phyloP scores from a whole-genome alignment of 768 basidiomycete species.

The Lentinula lateritia region DNA sequence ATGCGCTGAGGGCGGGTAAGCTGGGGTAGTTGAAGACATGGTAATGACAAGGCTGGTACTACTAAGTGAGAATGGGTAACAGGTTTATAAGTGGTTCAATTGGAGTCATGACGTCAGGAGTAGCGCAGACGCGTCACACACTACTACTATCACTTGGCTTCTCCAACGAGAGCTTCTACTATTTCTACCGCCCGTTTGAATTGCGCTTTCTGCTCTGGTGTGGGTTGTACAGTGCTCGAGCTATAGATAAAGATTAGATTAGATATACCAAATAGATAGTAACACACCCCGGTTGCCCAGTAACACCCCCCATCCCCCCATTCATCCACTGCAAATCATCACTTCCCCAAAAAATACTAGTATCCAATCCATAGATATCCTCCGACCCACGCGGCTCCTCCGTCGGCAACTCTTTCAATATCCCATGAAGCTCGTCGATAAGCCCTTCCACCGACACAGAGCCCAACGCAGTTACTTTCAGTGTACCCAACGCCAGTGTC shows the following conservation, averaged over 20 bases:
- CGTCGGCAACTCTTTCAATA: conserved; percentile 55
- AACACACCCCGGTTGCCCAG: conserved; percentile 22
- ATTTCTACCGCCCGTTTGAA: conserved; percentile 71
- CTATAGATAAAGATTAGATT: conserved; percentile 18
- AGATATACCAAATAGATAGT: no score
- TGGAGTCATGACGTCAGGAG: not conserved
- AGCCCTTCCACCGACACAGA: conserved; percentile 27
- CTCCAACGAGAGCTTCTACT: conserved; percentile 41
- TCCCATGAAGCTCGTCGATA: conserved; percentile 51
- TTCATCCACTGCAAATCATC: conserved; percentile 58
- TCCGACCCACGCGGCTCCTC: conserved; percentile 53
- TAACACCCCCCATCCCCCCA: conserved; percentile 57
- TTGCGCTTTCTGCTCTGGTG: conserved; percentile 56
- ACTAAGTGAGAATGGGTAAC: no score
- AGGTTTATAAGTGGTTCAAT: not conserved
- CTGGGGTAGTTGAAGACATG: not conserved
- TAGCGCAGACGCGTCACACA: not conserved
- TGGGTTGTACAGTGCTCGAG: conserved; percentile 39
- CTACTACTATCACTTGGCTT: not conserved
- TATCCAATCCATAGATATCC: conserved; percentile 71
- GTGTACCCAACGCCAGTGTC: conserved; percentile 4
- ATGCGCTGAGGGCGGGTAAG: not conserved
- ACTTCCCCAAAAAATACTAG: conserved; percentile 55
- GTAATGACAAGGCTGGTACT: not conserved
- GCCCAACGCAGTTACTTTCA: no score